A percentile compares a stretch with the other conserved stretches of the same genome.
Conservation (phyloP, 345 rosid species). For the Carallia brachiata region DNA sequence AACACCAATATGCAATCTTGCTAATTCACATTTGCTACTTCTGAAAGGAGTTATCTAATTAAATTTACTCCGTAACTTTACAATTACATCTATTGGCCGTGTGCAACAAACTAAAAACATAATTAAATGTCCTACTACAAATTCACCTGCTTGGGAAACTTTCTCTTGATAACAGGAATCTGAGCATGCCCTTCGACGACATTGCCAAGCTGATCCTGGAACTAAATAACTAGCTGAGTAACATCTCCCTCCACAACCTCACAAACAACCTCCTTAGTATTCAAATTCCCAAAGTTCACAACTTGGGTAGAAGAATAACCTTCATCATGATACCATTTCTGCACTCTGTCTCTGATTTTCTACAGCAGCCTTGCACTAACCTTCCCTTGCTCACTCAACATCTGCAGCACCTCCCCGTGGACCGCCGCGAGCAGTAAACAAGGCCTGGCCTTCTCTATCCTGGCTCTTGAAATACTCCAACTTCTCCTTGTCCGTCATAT, state of each 20-base stretch:
- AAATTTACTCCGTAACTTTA: no score
- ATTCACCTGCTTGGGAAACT: slow-evolving; percentile 67
- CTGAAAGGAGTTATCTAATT: no score
- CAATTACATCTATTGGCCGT: slow-evolving; percentile 33
- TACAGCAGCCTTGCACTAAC: slow-evolving; percentile 90
- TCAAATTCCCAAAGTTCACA: slow-evolving; percentile 93
- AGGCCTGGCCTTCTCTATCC: slow-evolving; percentile 70
- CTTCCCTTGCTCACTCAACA: slow-evolving; percentile 74
- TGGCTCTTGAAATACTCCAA: slow-evolving; percentile 71
- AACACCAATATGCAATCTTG: no score
- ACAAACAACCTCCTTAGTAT: slow-evolving; percentile 92
- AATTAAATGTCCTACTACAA: no score
- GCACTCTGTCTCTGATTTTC: slow-evolving; percentile 90
- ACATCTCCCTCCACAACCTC: slow-evolving; percentile 95
- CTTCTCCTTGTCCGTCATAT: slow-evolving; percentile 97
- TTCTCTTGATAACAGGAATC: slow-evolving; percentile 65
- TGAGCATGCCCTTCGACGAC: slow-evolving; percentile 83
- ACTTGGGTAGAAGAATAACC: slow-evolving; percentile 98
- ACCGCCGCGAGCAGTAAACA: slow-evolving; percentile 64
- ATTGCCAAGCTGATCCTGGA: slow-evolving; percentile 91
- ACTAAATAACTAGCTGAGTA: slow-evolving; percentile 70
- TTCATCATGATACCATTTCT: slow-evolving; percentile 95
- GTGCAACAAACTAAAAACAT: slow-evolving; percentile 12
- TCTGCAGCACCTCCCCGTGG: slow-evolving; percentile 62
- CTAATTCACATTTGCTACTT: no score